A percentile compares a stretch with the other conserved stretches of the same genome.
phyloP scores from a whole-genome alignment of 495 filamentous ascomycete genomes.

The Penicillium malachiteum region DNA sequence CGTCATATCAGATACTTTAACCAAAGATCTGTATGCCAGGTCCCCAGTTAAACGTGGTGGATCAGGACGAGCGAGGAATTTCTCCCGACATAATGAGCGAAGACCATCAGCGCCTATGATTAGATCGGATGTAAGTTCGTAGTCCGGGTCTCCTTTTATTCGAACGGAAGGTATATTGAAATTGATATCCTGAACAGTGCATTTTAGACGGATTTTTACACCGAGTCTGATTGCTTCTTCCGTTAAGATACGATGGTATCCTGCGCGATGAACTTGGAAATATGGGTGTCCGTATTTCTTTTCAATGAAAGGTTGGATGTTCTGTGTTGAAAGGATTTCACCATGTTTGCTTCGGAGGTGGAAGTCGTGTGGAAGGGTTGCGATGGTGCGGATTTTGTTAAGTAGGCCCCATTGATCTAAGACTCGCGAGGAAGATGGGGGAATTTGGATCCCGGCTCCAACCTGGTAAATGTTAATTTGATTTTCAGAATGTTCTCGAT shows the following conservation, averaged over 20 bases:
- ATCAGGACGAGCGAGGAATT: not conserved
- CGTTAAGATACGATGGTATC: not conserved
- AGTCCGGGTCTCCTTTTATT: not conserved
- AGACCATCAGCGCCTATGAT: not conserved
- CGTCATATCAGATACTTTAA: not conserved
- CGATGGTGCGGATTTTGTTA: not conserved
- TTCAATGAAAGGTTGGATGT: not conserved
- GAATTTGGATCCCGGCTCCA: not conserved
- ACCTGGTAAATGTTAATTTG: not conserved
- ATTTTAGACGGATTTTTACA: not conserved
- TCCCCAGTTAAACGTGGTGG: constrained; percentile 1
- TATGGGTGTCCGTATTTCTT: not conserved
- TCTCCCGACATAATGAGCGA: not conserved
- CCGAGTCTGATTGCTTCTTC: not conserved
- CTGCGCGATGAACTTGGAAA: not conserved
- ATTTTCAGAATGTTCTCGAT: too few relatives aligned
- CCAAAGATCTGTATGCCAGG: not conserved
- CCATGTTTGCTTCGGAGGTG: not conserved
- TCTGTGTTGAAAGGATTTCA: not conserved
- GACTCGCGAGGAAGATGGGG: not conserved
- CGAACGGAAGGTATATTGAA: not conserved
- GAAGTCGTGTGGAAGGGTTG: not conserved
- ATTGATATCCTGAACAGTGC: not conserved
- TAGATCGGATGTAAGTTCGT: not conserved
- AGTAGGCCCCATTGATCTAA: not conserved